phyloP scores from a whole-genome alignment of 208 protist species.

The Crithidia thermophila region DNA sequence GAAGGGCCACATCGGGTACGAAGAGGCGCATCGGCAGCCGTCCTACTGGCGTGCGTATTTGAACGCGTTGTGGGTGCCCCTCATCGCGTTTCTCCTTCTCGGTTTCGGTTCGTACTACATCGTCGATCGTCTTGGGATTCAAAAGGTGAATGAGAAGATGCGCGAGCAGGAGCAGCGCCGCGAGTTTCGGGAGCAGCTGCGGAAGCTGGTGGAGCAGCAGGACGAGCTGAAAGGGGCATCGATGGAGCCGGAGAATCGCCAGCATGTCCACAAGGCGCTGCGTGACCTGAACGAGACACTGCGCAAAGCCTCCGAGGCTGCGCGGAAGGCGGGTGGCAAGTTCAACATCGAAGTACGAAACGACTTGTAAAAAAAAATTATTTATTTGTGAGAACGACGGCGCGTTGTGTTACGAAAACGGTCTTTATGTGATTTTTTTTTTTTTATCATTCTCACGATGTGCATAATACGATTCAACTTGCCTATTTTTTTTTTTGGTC shows the following conservation, averaged over 20 bases:
- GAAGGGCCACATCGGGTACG: constrained; percentile 67
- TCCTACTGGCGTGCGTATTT: constrained; percentile 29
- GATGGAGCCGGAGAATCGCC: not conserved
- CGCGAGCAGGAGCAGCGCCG: not conserved
- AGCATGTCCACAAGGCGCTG: not conserved
- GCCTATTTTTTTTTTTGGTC: not conserved
- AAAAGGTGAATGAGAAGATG: constrained; percentile 15
- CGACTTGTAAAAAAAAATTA: constrained; percentile 12
- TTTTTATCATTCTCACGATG: not conserved
- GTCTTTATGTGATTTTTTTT: not conserved
- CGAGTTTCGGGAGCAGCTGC: constrained; percentile 16
- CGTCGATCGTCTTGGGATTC: constrained; percentile 17
- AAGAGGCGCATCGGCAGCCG: constrained; percentile 36
- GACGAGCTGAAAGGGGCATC: not conserved
- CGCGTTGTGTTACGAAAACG: not conserved
- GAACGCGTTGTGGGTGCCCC: constrained; percentile 41
- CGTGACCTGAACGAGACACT: constrained; percentile 14
- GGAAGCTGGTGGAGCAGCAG: constrained; percentile 18
- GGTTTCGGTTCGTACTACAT: constrained; percentile 29
- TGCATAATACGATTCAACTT: constrained; percentile 2
- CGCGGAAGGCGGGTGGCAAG: constrained; percentile 26
- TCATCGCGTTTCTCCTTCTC: constrained; percentile 34
- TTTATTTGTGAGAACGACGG: not conserved
- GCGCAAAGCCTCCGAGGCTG: constrained; percentile 26
- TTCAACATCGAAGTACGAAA: constrained; percentile 28